Evolutionary conservation across 2,329 filamentous ascomycete species (phyloP).

Genomic region (Colletotrichum falcatum): DNA sequence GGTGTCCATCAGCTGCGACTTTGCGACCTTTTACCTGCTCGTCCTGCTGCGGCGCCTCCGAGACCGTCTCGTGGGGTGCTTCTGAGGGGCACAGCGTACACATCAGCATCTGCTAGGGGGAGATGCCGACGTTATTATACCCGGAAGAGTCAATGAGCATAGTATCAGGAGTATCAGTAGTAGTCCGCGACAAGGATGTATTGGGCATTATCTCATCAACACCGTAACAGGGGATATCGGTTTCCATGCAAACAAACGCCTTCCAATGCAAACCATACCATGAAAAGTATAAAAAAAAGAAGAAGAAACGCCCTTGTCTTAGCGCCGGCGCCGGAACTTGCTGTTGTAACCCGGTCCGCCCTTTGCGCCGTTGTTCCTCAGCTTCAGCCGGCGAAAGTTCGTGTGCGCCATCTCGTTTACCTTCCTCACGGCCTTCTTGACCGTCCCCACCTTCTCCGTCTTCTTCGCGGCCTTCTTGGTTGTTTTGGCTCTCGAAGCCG

Average conservation of each 20-base stretch:
- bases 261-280: constrained; percentile 10
- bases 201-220: constrained; percentile 30
- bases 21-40: constrained; percentile 36
- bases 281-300: background rate
- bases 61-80: background rate
- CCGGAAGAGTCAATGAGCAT: background rate
- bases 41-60: constrained; percentile 6
- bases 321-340: constrained; percentile 66
- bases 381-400: constrained; percentile 75
- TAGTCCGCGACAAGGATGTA: constrained; percentile 16
- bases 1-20: constrained; percentile 39
- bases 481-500: constrained; percentile 43
- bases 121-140: background rate
- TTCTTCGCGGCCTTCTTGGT: constrained; percentile 45
- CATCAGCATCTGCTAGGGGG: background rate
- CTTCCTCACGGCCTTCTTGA: constrained; percentile 68
- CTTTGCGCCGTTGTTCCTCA: constrained; percentile 72
- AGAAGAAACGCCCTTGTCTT: constrained; percentile 23
- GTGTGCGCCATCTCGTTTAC: constrained; percentile 73
- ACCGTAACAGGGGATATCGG: constrained; percentile 21
- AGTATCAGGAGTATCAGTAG: background rate
- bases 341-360: constrained; percentile 69
- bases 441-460: constrained; percentile 54
- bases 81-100: background rate
- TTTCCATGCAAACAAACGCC: constrained; percentile 21